Conservation (phyloP, 2,329 filamentous ascomycete species). For the Fusarium nanum region DNA sequence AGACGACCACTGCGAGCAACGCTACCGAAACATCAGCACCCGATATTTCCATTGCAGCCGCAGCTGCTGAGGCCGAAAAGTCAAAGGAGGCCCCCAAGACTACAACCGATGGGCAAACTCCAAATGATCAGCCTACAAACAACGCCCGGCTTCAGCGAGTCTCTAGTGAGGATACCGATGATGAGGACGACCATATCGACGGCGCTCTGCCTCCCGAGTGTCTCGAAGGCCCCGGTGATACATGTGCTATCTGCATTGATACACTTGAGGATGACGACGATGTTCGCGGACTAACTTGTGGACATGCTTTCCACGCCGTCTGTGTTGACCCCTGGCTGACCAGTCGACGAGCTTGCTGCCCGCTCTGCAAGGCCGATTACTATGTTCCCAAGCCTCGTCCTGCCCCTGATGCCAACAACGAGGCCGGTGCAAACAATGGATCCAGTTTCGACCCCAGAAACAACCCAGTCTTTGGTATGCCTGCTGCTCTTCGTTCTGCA, state of each 20-base stretch:
- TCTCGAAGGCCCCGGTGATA: conserved; percentile 84
- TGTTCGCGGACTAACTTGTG: conserved; percentile 91
- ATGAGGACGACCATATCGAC: conserved; percentile 85
- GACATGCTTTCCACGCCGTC: conserved; percentile 97
- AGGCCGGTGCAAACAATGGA: conserved; percentile 48
- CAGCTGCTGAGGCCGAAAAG: conserved; percentile 36
- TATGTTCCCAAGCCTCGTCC: conserved; percentile 91
- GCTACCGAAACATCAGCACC: conserved; percentile 24
- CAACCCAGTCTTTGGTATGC: conserved; percentile 62
- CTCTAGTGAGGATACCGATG: conserved; percentile 66
- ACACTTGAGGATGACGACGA: conserved; percentile 95
- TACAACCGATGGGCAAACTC: conserved; percentile 43
- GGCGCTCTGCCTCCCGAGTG: conserved; percentile 85
- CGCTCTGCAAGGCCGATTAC: conserved; percentile 97
- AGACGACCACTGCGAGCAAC: conserved; percentile 26
- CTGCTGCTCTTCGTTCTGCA: conserved; percentile 55
- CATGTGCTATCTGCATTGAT: conserved; percentile 97
- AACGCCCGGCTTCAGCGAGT: conserved; percentile 53
- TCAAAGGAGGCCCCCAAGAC: conserved; percentile 33
- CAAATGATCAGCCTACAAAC: conserved; percentile 40
- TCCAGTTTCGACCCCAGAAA: conserved; percentile 51
- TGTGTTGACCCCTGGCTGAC: conserved; percentile 98
- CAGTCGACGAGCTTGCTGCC: conserved; percentile 92
- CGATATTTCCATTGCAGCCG: conserved; percentile 35
- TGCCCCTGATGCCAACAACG: conserved; percentile 53